These are phyloP conservation scores for Yamadazyma insecticola DNA, from an alignment of 805 yeast species.

Conservation along the genomic window DNA sequence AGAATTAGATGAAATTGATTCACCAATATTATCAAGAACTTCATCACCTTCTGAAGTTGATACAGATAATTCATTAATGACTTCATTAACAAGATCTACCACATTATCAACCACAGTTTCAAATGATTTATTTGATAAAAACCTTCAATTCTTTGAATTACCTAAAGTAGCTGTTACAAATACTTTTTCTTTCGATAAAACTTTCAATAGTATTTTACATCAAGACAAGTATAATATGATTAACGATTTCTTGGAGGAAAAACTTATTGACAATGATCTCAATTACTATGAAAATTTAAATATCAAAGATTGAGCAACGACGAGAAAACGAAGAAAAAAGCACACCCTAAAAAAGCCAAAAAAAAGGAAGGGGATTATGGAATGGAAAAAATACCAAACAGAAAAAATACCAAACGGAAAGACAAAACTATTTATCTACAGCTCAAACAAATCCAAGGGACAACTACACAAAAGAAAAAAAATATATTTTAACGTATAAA, in stretches of 20 bases:
- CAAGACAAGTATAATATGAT: conserved; percentile 38
- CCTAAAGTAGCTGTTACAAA: conserved; percentile 18
- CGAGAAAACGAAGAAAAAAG: too few relatives aligned
- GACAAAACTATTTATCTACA: too few relatives aligned
- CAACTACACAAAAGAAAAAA: too few relatives aligned
- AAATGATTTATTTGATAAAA: conserved; percentile 14
- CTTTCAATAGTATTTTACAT: conserved; percentile 6
- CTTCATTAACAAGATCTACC: conserved; percentile 37
- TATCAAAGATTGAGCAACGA: conserved; percentile 6
- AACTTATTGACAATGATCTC: conserved; percentile 33
- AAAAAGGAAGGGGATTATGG: neutral
- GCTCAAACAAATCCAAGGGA: too few relatives aligned
- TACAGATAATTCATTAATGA: conserved; percentile 31
- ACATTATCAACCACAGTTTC: conserved; percentile 29
- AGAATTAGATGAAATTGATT: conserved; percentile 15
- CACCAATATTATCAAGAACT: conserved; percentile 31
- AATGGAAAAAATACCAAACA: too few relatives aligned
- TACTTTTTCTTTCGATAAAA: conserved; percentile 1
- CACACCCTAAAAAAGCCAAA: too few relatives aligned
- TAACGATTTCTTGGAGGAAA: conserved; percentile 38
- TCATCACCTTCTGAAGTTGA: conserved; percentile 33
- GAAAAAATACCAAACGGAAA: too few relatives aligned
- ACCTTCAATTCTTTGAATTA: conserved; percentile 22
- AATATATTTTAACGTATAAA: too few relatives aligned
- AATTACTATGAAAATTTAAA: conserved; percentile 24